Evolutionary conservation across 768 basidiomycete species (phyloP).

Genomic region (Leccinum disarticulatum): DNA sequence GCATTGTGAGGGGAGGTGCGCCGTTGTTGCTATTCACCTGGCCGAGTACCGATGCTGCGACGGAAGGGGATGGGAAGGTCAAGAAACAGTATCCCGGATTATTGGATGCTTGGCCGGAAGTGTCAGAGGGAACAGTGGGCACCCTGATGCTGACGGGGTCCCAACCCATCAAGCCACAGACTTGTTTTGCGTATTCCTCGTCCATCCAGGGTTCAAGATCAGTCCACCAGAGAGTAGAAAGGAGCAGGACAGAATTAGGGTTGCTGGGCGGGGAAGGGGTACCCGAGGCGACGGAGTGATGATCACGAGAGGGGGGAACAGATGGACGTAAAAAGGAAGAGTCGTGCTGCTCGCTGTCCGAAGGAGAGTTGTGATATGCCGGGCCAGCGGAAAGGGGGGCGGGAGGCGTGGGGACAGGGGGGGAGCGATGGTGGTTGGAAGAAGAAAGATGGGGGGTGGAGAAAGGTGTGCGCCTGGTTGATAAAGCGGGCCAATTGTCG

Average conservation of each 20-base stretch:
- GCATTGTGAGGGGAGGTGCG: conserved; percentile 63
- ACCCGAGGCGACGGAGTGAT: conserved; percentile 13
- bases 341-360: conserved; percentile 25
- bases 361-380: conserved; percentile 16
- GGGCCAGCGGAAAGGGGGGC: conserved; percentile 20
- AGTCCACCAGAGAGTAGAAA: conserved; percentile 79
- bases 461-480: conserved; percentile 36
- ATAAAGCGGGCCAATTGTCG: conserved; percentile 33
- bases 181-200: conserved; percentile 90
- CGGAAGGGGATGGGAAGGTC: conserved; percentile 72
- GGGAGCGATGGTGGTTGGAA: conserved; percentile 47
- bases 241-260: conserved; percentile 35
- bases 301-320: conserved; percentile 19
- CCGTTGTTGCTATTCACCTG: conserved; percentile 55
- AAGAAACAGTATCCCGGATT: conserved; percentile 89
- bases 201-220: conserved; percentile 97
- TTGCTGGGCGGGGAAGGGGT: conserved; percentile 28
- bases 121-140: conserved; percentile 59
- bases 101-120: conserved; percentile 65
- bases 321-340: conserved; percentile 14
- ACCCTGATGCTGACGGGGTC: conserved; percentile 73
- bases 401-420: conserved; percentile 31
- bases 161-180: conserved; percentile 86
- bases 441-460: conserved; percentile 33
- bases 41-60: conserved; percentile 68